Evolutionary conservation across 164 flowering plant species (phyloP).

Genomic region (Vitis vinifera): ASM3070453v1 NC_081816.1:3233501-3234000

Average conservation of each 20-base stretch:
- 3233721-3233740: not conserved
- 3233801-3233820: conserved; percentile 66
- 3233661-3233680: conserved; percentile 80
- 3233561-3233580: conserved; percentile 46
- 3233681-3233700: conserved; percentile 70
- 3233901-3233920: conserved; percentile 6
- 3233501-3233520: not conserved
- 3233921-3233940: conserved; percentile 11
- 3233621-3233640: conserved; percentile 72
- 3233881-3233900: not conserved
- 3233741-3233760: conserved; percentile 23
- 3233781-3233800: conserved; percentile 60
- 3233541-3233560: conserved; percentile 87
- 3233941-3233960: conserved; percentile 13
- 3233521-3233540: conserved; percentile 44
- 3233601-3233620: conserved; percentile 66
- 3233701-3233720: conserved; percentile 13
- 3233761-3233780: conserved; percentile 73
- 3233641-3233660: conserved; percentile 73
- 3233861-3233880: conserved; percentile 9
- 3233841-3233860: conserved; percentile 28
- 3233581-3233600: conserved; percentile 58
- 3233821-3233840: conserved; percentile 53
- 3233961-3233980: not conserved
- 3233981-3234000: no score